Evolutionary conservation across 371 early-diverging fungal genomes (phyloP), one percentile per base, ranked within the genome.

Genomic region (Apophysomyces variabilis): DNA sequence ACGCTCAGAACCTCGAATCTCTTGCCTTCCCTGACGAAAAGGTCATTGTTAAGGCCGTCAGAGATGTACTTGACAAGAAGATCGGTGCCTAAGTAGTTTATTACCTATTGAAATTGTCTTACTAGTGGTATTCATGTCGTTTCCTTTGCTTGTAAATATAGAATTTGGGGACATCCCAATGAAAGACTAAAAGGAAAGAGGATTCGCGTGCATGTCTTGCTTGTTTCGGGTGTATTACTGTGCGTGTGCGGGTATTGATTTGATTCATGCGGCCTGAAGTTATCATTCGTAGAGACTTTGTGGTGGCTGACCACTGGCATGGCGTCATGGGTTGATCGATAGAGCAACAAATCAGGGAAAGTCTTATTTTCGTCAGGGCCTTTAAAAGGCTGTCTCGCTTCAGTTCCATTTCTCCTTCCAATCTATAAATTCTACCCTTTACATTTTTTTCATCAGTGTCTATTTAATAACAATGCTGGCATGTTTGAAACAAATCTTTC

Each of bases 1-100:
- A 99, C 78, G 97, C 99, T 62, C 78, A 87, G 73, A 97, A 98
- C 88, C 87, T 99, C 56, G 99, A 99, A 85, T 78, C 78, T 41
- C 84, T 91, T 67, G 87, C 95, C 62, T 91, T 97, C 82, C 99
- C 99, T 61, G 92, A 90, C 68, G 83, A 87, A 39, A 90, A 93
- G 65, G 89, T 90, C 76, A 95, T 99, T 74, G 90, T 83, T 65
- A 88, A 89, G 78, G 87, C 88, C 66, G 84, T 84, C 66, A 87
- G 87, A 85, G 88, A 88, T 61, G 75, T 78, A 65, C 78, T 88
- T 58, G 71, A 80, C 66, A 82, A 78, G 74, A 84, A 87, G 78
- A 50, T 50, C 9, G 54, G 54, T 50, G 54, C 54, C 54, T 50
- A 50, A 50, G 54, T 50, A 50, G 54, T 50, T 50, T 50, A 50